A percentile compares a stretch with the other conserved stretches of the same genome.
Conservation (phyloP, 2,329 filamentous ascomycete genomes). For the Sporothrix humicola region DNA sequence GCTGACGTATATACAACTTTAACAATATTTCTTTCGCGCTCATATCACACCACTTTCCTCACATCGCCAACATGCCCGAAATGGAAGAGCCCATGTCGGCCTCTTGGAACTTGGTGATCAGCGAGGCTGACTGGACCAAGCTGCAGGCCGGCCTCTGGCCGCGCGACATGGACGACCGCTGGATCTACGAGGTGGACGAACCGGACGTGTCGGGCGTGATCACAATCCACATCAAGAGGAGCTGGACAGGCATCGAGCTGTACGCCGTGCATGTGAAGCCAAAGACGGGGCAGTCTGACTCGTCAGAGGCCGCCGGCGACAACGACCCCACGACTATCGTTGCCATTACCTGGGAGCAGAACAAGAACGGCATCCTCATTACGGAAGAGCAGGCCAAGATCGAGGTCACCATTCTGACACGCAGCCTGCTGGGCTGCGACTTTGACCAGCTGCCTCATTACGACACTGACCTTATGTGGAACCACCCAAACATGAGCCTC, state of each 20-base stretch:
- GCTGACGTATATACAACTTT: background rate
- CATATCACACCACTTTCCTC: background rate
- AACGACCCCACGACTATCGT: background rate
- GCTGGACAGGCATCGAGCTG: constrained; percentile 5
- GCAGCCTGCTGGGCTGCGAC: background rate
- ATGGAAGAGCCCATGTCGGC: constrained; percentile 25
- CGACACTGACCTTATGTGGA: background rate
- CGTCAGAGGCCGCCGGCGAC: background rate
- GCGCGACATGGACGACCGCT: constrained; percentile 1
- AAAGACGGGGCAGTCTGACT: background rate
- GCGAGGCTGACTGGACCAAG: constrained; percentile 14
- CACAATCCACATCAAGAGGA: constrained; percentile 5
- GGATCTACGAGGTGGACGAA: constrained; percentile 2
- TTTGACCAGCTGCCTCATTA: constrained; percentile 8
- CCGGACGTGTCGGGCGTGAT: constrained; percentile 6
- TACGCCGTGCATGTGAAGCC: constrained; percentile 20
- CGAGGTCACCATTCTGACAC: constrained; percentile 4
- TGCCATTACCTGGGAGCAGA: constrained; percentile 29
- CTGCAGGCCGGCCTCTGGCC: constrained; percentile 15
- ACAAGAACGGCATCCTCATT: background rate
- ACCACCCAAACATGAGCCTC: background rate
- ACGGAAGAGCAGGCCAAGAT: constrained; percentile 27
- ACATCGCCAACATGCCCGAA: background rate
- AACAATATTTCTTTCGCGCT: background rate
- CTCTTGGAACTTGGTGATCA: constrained; percentile 17